Evolutionary conservation across 78 protist genomes (phyloP).

Genomic region (Salpingoeca rosetta): DNA sequence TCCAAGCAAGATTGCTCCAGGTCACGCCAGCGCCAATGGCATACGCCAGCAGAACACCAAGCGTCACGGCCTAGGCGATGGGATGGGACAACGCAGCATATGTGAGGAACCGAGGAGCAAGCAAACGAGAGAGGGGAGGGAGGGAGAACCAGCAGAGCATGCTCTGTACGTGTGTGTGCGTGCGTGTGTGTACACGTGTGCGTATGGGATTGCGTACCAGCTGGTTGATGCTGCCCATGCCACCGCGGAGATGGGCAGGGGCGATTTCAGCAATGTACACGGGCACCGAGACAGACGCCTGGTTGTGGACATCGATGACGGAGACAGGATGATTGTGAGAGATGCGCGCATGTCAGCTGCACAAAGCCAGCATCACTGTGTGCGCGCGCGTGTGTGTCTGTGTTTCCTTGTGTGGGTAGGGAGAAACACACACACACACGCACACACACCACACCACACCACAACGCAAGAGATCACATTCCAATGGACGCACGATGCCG

Average conservation of each 20-base stretch:
- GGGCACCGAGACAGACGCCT: slow-evolving; percentile 1
- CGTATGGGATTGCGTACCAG: not conserved
- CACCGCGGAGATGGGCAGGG: not conserved
- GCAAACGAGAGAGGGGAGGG: no score
- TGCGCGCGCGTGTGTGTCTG: no score
- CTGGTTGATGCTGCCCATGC: slow-evolving; percentile 1
- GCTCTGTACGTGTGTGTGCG: no score
- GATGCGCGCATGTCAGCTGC: not conserved
- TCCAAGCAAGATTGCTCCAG: not conserved
- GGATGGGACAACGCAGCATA: no score
- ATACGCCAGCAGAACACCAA: not conserved
- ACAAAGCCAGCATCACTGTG: not conserved
- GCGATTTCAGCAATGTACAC: not conserved
- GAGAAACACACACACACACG: not conserved
- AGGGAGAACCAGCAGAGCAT: no score
- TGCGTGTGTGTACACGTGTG: no score
- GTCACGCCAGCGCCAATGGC: not conserved
- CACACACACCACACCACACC: not conserved
- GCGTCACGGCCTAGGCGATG: not conserved
- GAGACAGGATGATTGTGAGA: not conserved
- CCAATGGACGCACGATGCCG: not conserved
- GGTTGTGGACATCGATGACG: not conserved
- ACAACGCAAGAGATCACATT: no score
- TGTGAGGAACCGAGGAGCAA: no score
- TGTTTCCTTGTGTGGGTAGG: no score